Evolutionary conservation across 2,329 filamentous ascomycete genomes (phyloP).

Genomic region (Curvularia sp.): DNA sequence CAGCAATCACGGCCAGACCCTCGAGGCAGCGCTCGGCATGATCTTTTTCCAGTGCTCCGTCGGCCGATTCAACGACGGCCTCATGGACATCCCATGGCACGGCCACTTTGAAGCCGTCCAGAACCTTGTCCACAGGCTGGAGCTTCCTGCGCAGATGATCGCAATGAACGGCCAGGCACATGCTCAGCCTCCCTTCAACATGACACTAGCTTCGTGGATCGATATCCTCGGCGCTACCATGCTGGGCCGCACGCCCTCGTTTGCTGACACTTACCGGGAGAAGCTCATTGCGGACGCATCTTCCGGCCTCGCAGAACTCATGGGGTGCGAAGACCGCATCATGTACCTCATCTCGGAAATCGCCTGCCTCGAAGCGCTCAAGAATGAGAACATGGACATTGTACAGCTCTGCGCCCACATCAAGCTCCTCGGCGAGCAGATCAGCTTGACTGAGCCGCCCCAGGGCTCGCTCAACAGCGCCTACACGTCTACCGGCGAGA

Average conservation of each 20-base stretch:
- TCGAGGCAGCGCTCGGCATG: slow-evolving; percentile 91
- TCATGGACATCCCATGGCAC: slow-evolving; percentile 95
- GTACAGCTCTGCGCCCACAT: slow-evolving; percentile 89
- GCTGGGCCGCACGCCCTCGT: slow-evolving; percentile 82
- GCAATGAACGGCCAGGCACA: slow-evolving; percentile 64
- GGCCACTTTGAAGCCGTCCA: slow-evolving; percentile 94
- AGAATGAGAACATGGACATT: slow-evolving; percentile 78
- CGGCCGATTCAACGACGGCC: slow-evolving; percentile 80
- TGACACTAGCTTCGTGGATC: slow-evolving; percentile 93
- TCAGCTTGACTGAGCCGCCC: slow-evolving; percentile 77
- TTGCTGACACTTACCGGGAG: slow-evolving; percentile 93
- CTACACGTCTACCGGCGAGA: slow-evolving; percentile 69
- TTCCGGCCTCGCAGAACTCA: slow-evolving; percentile 86
- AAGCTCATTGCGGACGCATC: slow-evolving; percentile 75
- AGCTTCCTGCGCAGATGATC: slow-evolving; percentile 73
- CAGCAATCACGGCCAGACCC: slow-evolving; percentile 82
- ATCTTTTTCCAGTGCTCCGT: slow-evolving; percentile 97
- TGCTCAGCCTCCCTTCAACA: slow-evolving; percentile 83
- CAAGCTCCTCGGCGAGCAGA: slow-evolving; percentile 83
- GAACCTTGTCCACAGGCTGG: slow-evolving; percentile 83
- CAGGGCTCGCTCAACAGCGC: slow-evolving; percentile 58
- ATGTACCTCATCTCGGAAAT: slow-evolving; percentile 99
- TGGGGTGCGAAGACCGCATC: slow-evolving; percentile 96
- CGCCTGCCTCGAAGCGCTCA: slow-evolving; percentile 90
- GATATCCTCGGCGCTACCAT: slow-evolving; percentile 96